phyloP scores from a whole-genome alignment of 305 asterid genomes.

The Solanum aculeatissimum region DNA sequence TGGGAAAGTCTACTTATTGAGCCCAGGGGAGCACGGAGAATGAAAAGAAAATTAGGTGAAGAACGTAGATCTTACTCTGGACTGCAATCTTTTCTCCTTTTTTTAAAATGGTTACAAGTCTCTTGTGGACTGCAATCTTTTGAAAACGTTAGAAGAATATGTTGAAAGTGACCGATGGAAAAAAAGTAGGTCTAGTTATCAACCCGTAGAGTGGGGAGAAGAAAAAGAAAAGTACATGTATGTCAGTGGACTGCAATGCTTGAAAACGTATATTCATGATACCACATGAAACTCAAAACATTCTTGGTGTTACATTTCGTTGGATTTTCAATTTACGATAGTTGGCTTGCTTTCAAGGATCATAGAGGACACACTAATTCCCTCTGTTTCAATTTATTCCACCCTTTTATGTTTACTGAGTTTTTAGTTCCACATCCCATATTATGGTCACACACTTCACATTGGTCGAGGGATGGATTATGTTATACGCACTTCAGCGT shows the following conservation, averaged over 20 bases:
- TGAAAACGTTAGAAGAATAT: not conserved
- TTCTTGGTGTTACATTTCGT: not conserved
- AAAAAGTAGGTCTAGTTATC: not conserved
- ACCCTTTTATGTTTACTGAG: not conserved
- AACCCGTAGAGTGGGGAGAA: not conserved
- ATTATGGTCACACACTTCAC: not conserved
- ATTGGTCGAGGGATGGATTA: not conserved
- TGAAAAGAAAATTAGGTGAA: not conserved
- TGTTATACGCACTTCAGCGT: not conserved
- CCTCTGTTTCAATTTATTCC: not conserved
- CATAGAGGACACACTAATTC: not conserved
- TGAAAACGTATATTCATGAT: not conserved
- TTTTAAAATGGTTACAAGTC: not conserved
- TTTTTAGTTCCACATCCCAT: not conserved
- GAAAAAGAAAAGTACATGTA: not conserved
- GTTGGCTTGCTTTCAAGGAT: not conserved
- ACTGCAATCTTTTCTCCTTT: not conserved
- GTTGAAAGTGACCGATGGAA: not conserved
- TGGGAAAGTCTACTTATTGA: not conserved
- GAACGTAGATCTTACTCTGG: not conserved
- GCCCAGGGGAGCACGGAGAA: not conserved
- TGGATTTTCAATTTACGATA: not conserved
- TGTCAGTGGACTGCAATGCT: not conserved
- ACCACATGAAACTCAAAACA: not conserved
- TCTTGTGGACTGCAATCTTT: not conserved